Conservation (phyloP, 805 yeast genomes). For the Wickerhamomyces pijperi region DNA sequence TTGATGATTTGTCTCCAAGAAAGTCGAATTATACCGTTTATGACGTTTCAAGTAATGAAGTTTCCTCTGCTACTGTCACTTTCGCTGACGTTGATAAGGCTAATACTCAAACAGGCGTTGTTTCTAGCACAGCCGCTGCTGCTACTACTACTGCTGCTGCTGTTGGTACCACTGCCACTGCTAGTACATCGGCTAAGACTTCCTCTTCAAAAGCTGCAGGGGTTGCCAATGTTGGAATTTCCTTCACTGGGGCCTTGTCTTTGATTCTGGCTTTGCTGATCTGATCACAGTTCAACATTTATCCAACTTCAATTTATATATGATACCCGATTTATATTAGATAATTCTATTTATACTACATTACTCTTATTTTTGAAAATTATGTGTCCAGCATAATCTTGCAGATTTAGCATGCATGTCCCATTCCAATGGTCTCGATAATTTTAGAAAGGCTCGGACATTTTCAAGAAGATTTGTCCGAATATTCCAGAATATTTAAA, state of each 20-base stretch:
- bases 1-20: constrained; percentile 26
- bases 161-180: constrained; percentile 10
- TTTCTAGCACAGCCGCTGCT: constrained; percentile 3
- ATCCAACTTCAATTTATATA: too few relatives aligned
- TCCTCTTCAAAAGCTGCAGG: constrained; percentile 7
- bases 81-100: constrained; percentile 25
- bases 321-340: too few relatives aligned
- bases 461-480: too few relatives aligned
- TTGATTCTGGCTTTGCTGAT: background rate
- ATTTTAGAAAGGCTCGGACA: too few relatives aligned
- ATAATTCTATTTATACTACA: too few relatives aligned
- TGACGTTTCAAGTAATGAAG: constrained; percentile 23
- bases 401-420: too few relatives aligned
- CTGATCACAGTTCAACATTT: too few relatives aligned
- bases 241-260: background rate
- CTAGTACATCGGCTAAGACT: constrained; percentile 13
- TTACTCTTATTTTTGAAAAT: too few relatives aligned
- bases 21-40: constrained; percentile 28
- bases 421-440: too few relatives aligned
- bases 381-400: too few relatives aligned
- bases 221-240: constrained; percentile 2
- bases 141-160: constrained; percentile 9
- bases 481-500: too few relatives aligned
- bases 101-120: constrained; percentile 21
- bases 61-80: constrained; percentile 26